Percentiles rank a stretch among this genome's conserved stretches.
These are phyloP conservation scores for Lachancea mirantina DNA, from an alignment of 805 yeast genomes.

Conservation along the genomic window DNA sequence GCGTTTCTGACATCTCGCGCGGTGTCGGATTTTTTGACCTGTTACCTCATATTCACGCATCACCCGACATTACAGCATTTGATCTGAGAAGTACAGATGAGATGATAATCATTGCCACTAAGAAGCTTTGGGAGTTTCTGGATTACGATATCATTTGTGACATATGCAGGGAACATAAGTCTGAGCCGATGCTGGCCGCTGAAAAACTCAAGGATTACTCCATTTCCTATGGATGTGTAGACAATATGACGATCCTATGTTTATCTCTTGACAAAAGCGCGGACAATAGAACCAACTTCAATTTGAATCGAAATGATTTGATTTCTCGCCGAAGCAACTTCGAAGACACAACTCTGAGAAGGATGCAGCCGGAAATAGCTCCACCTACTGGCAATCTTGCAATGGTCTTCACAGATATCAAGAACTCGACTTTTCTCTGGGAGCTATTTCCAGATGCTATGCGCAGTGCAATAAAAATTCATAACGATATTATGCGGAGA, in stretches of 20 bases:
- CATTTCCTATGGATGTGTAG: constrained; percentile 79
- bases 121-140: constrained; percentile 77
- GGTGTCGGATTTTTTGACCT: constrained; percentile 87
- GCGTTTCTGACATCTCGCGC: constrained; percentile 73
- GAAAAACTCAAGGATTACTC: constrained; percentile 92
- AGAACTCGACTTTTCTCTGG: constrained; percentile 90
- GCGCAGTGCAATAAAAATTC: constrained; percentile 94
- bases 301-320: constrained; percentile 33
- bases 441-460: constrained; percentile 87
- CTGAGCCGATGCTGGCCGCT: constrained; percentile 86
- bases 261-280: constrained; percentile 52
- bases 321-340: constrained; percentile 45
- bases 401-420: constrained; percentile 94
- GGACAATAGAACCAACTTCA: constrained; percentile 28
- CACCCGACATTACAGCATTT: constrained; percentile 67
- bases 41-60: constrained; percentile 82
- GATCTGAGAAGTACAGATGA: constrained; percentile 67
- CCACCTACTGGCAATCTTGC: constrained; percentile 95
- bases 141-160: constrained; percentile 85
- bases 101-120: constrained; percentile 75
- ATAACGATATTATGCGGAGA: constrained; percentile 89
- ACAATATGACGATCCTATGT: constrained; percentile 75
- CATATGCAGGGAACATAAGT: constrained; percentile 71
- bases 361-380: constrained; percentile 81
- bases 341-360: constrained; percentile 74